Evolutionary conservation across 768 basidiomycete genomes (phyloP), one percentile per base, ranked within the genome.

Genomic region (Mycena vulgaris): DNA sequence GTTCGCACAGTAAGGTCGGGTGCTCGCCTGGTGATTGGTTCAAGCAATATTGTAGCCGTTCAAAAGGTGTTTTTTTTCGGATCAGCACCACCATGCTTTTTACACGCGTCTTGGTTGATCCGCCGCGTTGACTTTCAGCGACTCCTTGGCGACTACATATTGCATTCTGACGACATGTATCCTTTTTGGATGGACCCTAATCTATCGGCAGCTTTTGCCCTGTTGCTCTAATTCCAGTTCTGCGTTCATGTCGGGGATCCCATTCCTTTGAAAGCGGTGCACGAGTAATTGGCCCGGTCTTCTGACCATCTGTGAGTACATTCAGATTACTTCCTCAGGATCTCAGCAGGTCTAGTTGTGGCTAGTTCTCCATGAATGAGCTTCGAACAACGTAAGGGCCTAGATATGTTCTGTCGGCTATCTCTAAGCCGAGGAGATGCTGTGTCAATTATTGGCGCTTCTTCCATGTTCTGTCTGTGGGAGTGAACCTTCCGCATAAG

Each of bases 91-190:
- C 63, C 63, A 55, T 21, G 63, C 63, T 28, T 65, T 59, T 40
- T 35, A 11, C 56, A 58, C 49, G 47, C 57, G 65, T 49, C 42
- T 16, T 59, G 30, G 25, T 5, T 62, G 67, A 68, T 68, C 53
- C 52, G 52, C 56, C 27, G 39, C 33, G 28, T 28, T 49, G 52
- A 21, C 30, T 42, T 31, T 45, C n/a, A 19, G 27, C 33, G 21
- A 37, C 48, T 25, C n/a, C 5, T n/a, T 5, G n/a, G n/a, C 21
- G 2, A 27, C 49, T 27, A 64, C 40, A 63, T 40, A 63, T 55
- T 64, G 42, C 28, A 19, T 31, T 65, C 3, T 27, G 27, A 42
- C 8, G 42, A 6, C 42, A n/a, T 45, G 21, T 39, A 16, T 16
- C 45, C 7, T 23, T 25, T n/a, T n/a, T n/a, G n/a, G n/a, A 25